Conservation (phyloP, 768 basidiomycete genomes). For the Austroboletus eburneus region DNA sequence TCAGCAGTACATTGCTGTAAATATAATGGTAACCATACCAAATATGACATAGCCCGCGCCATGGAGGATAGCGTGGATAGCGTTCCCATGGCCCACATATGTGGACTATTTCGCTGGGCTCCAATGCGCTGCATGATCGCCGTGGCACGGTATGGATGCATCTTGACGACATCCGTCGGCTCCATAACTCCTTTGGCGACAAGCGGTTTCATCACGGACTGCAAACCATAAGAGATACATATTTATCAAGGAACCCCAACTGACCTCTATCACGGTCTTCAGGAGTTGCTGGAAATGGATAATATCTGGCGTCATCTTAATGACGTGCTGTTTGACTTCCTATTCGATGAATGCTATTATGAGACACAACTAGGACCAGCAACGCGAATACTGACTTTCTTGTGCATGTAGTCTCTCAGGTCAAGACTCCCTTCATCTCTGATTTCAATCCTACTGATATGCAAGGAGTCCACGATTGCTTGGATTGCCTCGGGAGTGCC, state of each 20-base stretch:
- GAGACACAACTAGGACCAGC: conserved; percentile 2
- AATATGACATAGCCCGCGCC: conserved; percentile 83
- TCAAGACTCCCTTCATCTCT: conserved; percentile 89
- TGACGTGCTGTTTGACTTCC: conserved; percentile 74
- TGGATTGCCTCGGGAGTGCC: conserved; percentile 84
- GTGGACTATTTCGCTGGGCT: conserved; percentile 32
- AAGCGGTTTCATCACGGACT: conserved; percentile 37
- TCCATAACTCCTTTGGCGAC: conserved; percentile 40
- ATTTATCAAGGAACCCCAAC: conserved; percentile 16
- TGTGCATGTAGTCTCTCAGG: conserved; percentile 78
- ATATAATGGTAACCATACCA: conserved; percentile 47
- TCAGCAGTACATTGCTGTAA: neutral
- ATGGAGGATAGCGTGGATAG: conserved; percentile 54
- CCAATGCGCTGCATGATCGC: conserved; percentile 37
- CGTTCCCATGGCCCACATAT: conserved; percentile 45
- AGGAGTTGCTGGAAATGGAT: conserved; percentile 63
- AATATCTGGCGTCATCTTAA: conserved; percentile 69
- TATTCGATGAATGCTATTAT: conserved; percentile 25
- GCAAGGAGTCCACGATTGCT: conserved; percentile 83
- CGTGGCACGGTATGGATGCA: conserved; percentile 66
- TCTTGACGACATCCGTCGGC: conserved; percentile 50
- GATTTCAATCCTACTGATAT: conserved; percentile 94
- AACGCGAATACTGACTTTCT: conserved; percentile 56
- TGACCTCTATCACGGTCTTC: conserved; percentile 69
- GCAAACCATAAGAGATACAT: conserved; percentile 6